Evolutionary conservation across 2,329 filamentous ascomycete species (phyloP), one percentile per base, ranked within the genome.

Genomic region (Xylariales sp.): DNA sequence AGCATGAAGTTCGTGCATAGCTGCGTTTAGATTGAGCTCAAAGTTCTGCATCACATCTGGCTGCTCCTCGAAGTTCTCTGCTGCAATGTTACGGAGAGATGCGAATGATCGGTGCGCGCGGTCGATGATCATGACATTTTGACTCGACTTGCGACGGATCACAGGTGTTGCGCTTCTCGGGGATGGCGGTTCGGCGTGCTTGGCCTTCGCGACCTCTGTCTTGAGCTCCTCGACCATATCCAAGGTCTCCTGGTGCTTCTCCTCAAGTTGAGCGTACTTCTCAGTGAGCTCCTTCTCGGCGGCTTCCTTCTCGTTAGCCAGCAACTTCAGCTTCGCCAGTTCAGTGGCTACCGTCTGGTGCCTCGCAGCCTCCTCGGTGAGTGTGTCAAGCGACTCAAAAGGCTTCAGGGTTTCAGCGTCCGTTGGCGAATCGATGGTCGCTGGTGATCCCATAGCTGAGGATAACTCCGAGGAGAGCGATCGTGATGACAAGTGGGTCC

Each of bases 391-490:
- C 5, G 62, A 58, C 27, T 56, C 55, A 4, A 54, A 59, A 15
- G 66, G 59, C 51, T 70, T 77, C n/a, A 65, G 66, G 4, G 68
- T 74, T 50, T 82, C 81, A 45, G 71, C 25, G 2, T 46, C 40
- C 22, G 36, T 44, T 20, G 44, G 38, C 37, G 75, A 73, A 52
- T 83, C 80, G 48, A 71, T 72, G 49, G 80, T 82, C 54, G 73
- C 73, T 53, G 80, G 79, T 59, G 85, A 87, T 57, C 86, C 86
- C 76, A 85, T 80, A 71, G 80, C 88, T 62, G 85, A 95, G 57
- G 88, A 95, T 62, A 95, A 78, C 69, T 97, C 93, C 68, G 88
- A 93, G 51, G 88, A 96, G 53, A 96, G 84, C 58, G 89, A 95
- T 63, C 84, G 88, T 70, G 88, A 90, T 57, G 86, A 90, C 65